Evolutionary conservation across 2,329 filamentous ascomycete genomes (phyloP).

Genomic region (Ophiostoma ips): DNA sequence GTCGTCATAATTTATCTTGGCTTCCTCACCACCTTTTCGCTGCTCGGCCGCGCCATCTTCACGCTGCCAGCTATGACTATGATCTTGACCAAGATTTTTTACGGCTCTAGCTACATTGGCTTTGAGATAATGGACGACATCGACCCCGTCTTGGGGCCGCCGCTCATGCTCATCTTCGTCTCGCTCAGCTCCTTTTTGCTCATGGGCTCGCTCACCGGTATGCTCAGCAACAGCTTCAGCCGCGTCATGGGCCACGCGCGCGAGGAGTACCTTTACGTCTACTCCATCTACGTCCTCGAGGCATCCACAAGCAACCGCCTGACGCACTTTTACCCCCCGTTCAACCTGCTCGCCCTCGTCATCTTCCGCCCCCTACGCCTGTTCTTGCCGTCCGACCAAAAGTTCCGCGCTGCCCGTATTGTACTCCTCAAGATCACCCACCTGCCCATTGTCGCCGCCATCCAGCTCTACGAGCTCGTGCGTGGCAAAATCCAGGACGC

Average conservation of each 20-base stretch:
- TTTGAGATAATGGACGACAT: slow-evolving; percentile 54
- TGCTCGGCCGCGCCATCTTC: slow-evolving; percentile 59
- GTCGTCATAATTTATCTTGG: slow-evolving; percentile 74
- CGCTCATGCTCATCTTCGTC: slow-evolving; percentile 59
- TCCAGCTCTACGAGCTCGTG: slow-evolving; percentile 51
- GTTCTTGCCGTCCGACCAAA: slow-evolving; percentile 47
- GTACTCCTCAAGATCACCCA: slow-evolving; percentile 49
- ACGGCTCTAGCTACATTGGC: slow-evolving; percentile 60
- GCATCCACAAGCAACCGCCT: slow-evolving; percentile 55
- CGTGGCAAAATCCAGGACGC: slow-evolving; percentile 22
- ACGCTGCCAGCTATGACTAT: slow-evolving; percentile 55
- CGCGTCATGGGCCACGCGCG: slow-evolving; percentile 48
- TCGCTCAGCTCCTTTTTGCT: slow-evolving; percentile 65
- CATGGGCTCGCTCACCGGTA: slow-evolving; percentile 64
- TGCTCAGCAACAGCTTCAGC: slow-evolving; percentile 63
- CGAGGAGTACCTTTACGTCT: slow-evolving; percentile 71
- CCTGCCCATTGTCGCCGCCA: slow-evolving; percentile 53
- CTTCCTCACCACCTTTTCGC: slow-evolving; percentile 75
- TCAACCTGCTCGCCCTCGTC: slow-evolving; percentile 60
- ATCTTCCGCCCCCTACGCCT: slow-evolving; percentile 60
- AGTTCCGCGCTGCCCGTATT: slow-evolving; percentile 49
- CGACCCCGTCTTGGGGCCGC: slow-evolving; percentile 41
- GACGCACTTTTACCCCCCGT: slow-evolving; percentile 56
- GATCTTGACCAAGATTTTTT: slow-evolving; percentile 69
- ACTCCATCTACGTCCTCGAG: slow-evolving; percentile 50